Conservation (phyloP, 768 basidiomycete genomes). For the Trametes villosa region DNA sequence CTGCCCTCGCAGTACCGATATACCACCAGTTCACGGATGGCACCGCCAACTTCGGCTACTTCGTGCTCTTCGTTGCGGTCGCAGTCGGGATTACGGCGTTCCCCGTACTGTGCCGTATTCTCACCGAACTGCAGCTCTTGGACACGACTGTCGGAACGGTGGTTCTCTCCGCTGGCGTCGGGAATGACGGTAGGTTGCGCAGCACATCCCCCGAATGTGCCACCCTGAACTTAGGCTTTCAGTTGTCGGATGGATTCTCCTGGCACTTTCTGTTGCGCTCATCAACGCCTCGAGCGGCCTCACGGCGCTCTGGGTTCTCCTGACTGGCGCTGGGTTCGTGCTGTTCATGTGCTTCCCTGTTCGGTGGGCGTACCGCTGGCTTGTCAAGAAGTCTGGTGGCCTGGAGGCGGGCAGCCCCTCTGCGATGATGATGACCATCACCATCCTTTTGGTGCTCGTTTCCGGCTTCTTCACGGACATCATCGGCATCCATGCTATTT, state of each 20-base stretch:
- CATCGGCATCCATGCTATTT: constrained; percentile 78
- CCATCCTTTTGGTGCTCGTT: constrained; percentile 70
- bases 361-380: constrained; percentile 66
- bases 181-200: constrained; percentile 43
- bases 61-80: constrained; percentile 84
- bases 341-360: constrained; percentile 70
- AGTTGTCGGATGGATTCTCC: constrained; percentile 76
- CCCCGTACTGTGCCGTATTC: constrained; percentile 82
- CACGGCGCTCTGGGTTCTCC: constrained; percentile 78
- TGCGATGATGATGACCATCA: constrained; percentile 76
- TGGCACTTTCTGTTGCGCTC: constrained; percentile 83
- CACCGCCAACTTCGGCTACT: constrained; percentile 72
- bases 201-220: neutral
- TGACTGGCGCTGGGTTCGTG: constrained; percentile 67
- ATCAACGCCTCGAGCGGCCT: constrained; percentile 77
- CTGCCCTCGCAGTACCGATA: constrained; percentile 71
- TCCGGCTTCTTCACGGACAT: constrained; percentile 87
- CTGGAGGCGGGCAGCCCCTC: constrained; percentile 76
- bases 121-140: constrained; percentile 80
- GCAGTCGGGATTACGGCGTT: constrained; percentile 84
- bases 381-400: constrained; percentile 68
- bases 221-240: neutral
- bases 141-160: constrained; percentile 86
- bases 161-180: constrained; percentile 80
- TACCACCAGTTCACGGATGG: constrained; percentile 69